Evolutionary conservation across 1,284 basidiomycete species (phyloP).

Genomic region (Malassezia dermatis): DNA sequence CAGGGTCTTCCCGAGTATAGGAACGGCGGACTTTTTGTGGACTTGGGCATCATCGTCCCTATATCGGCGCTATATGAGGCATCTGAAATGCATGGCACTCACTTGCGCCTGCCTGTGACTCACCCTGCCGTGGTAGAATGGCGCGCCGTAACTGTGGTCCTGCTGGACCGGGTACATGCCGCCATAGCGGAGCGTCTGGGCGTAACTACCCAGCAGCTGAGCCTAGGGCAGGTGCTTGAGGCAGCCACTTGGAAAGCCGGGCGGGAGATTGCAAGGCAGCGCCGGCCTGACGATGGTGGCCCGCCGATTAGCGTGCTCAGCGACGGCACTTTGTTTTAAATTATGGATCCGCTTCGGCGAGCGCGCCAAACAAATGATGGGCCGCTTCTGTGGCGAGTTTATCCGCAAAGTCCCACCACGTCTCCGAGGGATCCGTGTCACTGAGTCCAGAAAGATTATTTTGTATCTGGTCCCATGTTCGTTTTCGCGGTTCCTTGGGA

Average conservation of each 20-base stretch:
- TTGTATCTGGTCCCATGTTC: neutral
- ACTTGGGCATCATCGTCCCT: neutral
- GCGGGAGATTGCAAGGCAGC: neutral
- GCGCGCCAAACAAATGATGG: neutral
- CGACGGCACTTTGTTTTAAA: neutral
- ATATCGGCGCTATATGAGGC: neutral
- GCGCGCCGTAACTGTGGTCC: neutral
- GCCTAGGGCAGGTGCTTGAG: neutral
- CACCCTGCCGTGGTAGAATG: neutral
- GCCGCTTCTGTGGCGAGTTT: neutral
- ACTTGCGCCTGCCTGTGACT: neutral
- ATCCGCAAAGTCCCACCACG: neutral
- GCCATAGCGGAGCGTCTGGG: neutral
- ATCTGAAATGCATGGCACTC: neutral
- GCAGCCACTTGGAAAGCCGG: neutral
- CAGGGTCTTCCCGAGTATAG: neutral
- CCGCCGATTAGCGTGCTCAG: neutral
- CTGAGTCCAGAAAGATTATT: neutral
- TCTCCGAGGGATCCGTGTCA: neutral
- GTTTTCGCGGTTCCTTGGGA: neutral
- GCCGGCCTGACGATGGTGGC: neutral
- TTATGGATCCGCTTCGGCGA: neutral
- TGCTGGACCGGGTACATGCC: neutral
- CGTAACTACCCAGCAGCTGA: neutral
- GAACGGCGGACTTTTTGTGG: neutral